phyloP scores from a whole-genome alignment of 1,139 yeast genomes.

The Pichia sp. region DNA sequence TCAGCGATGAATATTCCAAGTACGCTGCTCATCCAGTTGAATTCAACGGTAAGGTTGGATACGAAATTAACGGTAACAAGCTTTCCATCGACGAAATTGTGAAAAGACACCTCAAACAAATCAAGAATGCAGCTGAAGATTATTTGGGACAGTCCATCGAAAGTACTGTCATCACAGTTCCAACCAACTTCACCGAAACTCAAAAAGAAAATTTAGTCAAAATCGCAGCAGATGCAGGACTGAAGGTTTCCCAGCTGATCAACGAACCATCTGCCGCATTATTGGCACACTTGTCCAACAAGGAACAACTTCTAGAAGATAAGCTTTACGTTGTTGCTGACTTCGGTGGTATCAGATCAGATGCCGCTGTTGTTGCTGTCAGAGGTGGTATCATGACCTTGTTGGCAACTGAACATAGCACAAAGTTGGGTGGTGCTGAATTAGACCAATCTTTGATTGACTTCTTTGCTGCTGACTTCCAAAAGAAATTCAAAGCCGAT shows the following conservation, averaged over 20 bases:
- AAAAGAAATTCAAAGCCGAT: constrained; percentile 78
- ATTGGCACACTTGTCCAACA: constrained; percentile 65
- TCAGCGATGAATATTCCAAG: constrained; percentile 58
- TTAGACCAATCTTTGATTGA: constrained; percentile 79
- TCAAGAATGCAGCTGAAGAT: constrained; percentile 88
- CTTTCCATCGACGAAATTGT: constrained; percentile 73
- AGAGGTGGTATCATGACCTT: constrained; percentile 93
- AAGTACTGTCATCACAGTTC: constrained; percentile 85
- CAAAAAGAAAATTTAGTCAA: constrained; percentile 64
- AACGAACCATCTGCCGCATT: constrained; percentile 93
- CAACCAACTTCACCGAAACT: constrained; percentile 75
- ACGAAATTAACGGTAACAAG: constrained; percentile 46
- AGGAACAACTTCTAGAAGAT: constrained; percentile 55
- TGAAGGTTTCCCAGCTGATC: constrained; percentile 79
- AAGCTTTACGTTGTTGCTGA: constrained; percentile 89
- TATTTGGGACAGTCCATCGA: constrained; percentile 78
- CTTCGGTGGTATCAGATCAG: constrained; percentile 95
- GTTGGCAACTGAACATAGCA: constrained; percentile 80
- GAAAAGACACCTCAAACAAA: constrained; percentile 76
- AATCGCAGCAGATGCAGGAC: constrained; percentile 67
- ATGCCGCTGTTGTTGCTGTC: constrained; percentile 88
- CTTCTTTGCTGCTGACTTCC: constrained; percentile 86
- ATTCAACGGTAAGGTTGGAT: constrained; percentile 66
- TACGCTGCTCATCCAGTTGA: constrained; percentile 74
- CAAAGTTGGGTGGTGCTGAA: constrained; percentile 80